A percentile compares a stretch with the other conserved stretches of the same genome.
Evolutionary conservation across 768 basidiomycete species (phyloP).

Genomic region (Mycena pura): DNA sequence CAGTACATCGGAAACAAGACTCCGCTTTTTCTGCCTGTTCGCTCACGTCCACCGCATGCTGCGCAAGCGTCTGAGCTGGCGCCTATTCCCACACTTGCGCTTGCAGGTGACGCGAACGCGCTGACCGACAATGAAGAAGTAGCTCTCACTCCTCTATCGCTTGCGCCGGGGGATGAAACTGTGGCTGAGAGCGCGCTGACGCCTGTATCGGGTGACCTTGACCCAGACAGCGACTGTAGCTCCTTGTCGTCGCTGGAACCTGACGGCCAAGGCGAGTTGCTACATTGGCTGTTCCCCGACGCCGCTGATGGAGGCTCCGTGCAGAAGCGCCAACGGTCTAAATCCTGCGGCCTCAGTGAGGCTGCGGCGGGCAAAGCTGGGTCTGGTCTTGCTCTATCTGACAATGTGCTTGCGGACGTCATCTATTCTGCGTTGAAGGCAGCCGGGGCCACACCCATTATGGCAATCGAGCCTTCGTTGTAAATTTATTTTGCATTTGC

Average conservation of each 20-base stretch:
- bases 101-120: too few species aligned
- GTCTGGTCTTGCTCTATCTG: neutral
- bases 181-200: too few species aligned
- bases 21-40: neutral
- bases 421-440: neutral
- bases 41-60: neutral
- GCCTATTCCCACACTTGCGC: too few species aligned
- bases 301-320: neutral
- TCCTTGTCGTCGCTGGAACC: too few species aligned
- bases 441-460: neutral
- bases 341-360: neutral
- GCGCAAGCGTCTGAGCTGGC: too few species aligned
- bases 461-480: neutral
- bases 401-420: neutral
- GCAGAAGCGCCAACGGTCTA: neutral
- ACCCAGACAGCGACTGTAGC: too few species aligned
- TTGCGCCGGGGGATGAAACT: too few species aligned
- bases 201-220: too few species aligned
- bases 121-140: too few species aligned
- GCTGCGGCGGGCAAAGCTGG: neutral
- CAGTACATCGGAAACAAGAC: neutral
- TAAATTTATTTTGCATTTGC: neutral
- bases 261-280: neutral
- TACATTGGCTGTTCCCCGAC: neutral
- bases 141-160: too few species aligned